Conservation (phyloP, 257 asterid species). For the Solanum chiquidenum region DNA sequence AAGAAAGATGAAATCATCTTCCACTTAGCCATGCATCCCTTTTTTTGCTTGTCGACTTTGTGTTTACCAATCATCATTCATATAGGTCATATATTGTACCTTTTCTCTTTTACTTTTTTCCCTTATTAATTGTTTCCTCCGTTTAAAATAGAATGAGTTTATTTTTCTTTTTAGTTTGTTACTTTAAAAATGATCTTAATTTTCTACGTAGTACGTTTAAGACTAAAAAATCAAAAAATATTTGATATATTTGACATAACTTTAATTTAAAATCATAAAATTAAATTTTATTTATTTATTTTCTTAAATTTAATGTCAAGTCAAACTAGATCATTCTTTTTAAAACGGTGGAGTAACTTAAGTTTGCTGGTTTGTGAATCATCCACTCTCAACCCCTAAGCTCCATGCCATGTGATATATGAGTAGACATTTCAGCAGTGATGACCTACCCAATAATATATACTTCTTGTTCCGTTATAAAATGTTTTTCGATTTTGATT, state of each 20-base stretch:
- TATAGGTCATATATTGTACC: neutral
- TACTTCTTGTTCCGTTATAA: neutral
- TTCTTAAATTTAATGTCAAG: too few relatives aligned
- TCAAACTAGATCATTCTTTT: too few relatives aligned
- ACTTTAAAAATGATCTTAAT: too few relatives aligned
- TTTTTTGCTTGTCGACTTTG: neutral
- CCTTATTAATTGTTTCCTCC: too few relatives aligned
- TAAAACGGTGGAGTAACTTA: too few relatives aligned
- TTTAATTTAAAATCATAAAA: too few relatives aligned
- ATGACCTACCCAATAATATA: constrained; percentile 10
- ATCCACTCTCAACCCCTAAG: neutral
- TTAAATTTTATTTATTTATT: too few relatives aligned
- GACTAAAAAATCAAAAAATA: fast-evolving
- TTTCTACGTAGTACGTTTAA: too few relatives aligned
- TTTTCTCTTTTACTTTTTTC: neutral
- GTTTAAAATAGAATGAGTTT: too few relatives aligned
- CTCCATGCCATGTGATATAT: constrained; percentile 19
- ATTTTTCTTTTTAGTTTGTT: too few relatives aligned
- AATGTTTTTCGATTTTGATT: neutral
- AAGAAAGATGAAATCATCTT: neutral
- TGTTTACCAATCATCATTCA: neutral
- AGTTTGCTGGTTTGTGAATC: neutral
- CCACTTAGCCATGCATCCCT: neutral
- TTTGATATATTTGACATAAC: too few relatives aligned
- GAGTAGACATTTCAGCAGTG: constrained; percentile 11